Base-by-base conservation (phyloP, 2,329 filamentous ascomycete genomes). In the Claviceps monticola region DNA sequence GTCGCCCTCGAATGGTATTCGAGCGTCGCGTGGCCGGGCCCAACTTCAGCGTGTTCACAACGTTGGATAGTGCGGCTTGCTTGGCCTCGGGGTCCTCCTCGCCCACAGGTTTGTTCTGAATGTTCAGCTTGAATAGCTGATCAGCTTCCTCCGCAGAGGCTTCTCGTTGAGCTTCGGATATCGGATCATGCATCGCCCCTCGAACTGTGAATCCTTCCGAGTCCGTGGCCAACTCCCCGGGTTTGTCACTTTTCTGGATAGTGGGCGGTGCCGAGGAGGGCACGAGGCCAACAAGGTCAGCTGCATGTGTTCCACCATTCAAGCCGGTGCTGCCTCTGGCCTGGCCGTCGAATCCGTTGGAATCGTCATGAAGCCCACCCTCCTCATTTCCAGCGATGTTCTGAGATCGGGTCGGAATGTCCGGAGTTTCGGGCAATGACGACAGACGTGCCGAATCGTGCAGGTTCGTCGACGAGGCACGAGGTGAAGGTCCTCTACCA, bases 1-100 rank as follows among this genome's bases (percentile, higher is more conserved):
- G 80, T 55, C 93, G 84, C 49, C 93, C 93, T 58, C 93, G 80
- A 16, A 95, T 73, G 14, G 89, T 96, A 46, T 86, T 84, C 14
- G 79, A 71, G 60, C 82, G 85, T 26, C 85, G 79, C 52, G 79
- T 78, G 19, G 88, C 81, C 52, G 82, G 77, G 26, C 80, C 74
- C 61, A 75, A 68, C 52, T 83, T 82, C 39, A 94, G 70, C 2
- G 83, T 85, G 60, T 83, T 88, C 34, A 83, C 82, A 47, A 93
- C 82, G 60, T 78, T 89, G 3, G 85, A 84, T 48, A 91, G 68
- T 2, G 86, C 87, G 19, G 84, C 85, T 60, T 83, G 74, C 61
- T 83, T 81, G 46, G 82, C 86, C 53, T 84, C 82, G 1, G 83
- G 82, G 57, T 93, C 82, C 60, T 85, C 87, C 59, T 91, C 86